A percentile compares a stretch with the other conserved stretches of the same genome.
Conservation (phyloP, 768 basidiomycete species). For the Suillus decipiens region DNA sequence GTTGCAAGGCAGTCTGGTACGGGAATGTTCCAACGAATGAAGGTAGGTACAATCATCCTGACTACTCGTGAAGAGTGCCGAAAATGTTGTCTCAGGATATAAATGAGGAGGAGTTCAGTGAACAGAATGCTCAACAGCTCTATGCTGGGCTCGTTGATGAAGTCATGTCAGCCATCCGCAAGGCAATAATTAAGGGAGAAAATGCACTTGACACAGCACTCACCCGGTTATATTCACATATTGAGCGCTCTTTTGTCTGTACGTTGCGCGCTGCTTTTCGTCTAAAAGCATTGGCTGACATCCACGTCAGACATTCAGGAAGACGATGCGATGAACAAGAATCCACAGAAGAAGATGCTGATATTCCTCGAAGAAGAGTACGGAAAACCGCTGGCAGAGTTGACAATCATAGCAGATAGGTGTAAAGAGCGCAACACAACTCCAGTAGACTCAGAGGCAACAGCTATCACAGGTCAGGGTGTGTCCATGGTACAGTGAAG, state of each 20-base stretch:
- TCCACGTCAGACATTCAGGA: not conserved
- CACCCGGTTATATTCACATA: not conserved
- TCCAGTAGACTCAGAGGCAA: not conserved
- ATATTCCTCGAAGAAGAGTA: not conserved
- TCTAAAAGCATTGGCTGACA: not conserved
- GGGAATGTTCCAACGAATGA: constrained; percentile 9
- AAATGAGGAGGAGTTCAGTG: not conserved
- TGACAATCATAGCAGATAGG: not conserved
- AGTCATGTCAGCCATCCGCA: not conserved
- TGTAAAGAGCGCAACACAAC: not conserved
- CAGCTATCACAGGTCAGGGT: not conserved
- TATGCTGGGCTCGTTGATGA: not conserved
- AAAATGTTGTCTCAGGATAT: not conserved
- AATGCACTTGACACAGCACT: not conserved
- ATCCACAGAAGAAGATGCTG: not conserved
- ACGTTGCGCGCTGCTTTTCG: not conserved
- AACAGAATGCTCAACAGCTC: not conserved
- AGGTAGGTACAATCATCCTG: not conserved
- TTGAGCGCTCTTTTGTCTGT: not conserved
- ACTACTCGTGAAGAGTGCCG: not conserved
- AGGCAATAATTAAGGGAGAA: not conserved
- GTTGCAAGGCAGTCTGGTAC: not conserved
- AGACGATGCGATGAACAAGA: not conserved
- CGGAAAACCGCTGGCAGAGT: not conserved
- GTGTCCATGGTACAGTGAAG: not conserved